Conservation (phyloP, 805 yeast genomes). For the Metschnikowia bowlesiae region DNA sequence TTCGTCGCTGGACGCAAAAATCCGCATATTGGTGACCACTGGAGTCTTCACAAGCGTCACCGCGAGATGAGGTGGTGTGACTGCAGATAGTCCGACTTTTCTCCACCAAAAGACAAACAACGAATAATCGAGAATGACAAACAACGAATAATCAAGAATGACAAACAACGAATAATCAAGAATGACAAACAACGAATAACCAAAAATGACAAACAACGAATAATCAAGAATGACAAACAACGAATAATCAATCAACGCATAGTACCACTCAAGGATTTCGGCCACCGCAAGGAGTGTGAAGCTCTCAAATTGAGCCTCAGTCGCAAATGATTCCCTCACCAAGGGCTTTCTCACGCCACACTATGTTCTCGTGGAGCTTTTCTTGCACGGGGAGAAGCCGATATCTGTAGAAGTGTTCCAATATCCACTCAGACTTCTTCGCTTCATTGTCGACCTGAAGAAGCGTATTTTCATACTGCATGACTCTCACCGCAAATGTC, state of each 20-base stretch:
- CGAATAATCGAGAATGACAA: not conserved
- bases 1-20: slow-evolving; percentile 62
- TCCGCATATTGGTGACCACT: slow-evolving; percentile 40
- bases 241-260: not conserved
- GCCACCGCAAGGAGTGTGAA: too few species aligned
- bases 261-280: too few species aligned
- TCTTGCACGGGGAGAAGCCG: slow-evolving; percentile 11
- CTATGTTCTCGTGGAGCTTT: slow-evolving; percentile 8
- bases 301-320: not conserved
- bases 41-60: not conserved
- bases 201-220: not conserved
- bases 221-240: not conserved
- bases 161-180: not conserved
- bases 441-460: slow-evolving; percentile 7
- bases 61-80: slow-evolving; percentile 4
- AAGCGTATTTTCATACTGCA: slow-evolving; percentile 6
- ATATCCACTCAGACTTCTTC: slow-evolving; percentile 7
- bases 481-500: slow-evolving; percentile 4
- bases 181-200: not conserved
- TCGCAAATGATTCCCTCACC: slow-evolving; percentile 11
- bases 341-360: slow-evolving; percentile 7
- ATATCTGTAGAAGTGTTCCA: slow-evolving; percentile 9
- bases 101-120: not conserved
- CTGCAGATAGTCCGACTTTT: not conserved
- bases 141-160: not conserved